Evolutionary conservation across 108 stramenopile species (phyloP), one percentile per base, ranked within the genome.

Genomic region (Cyclotella atomus): DNA sequence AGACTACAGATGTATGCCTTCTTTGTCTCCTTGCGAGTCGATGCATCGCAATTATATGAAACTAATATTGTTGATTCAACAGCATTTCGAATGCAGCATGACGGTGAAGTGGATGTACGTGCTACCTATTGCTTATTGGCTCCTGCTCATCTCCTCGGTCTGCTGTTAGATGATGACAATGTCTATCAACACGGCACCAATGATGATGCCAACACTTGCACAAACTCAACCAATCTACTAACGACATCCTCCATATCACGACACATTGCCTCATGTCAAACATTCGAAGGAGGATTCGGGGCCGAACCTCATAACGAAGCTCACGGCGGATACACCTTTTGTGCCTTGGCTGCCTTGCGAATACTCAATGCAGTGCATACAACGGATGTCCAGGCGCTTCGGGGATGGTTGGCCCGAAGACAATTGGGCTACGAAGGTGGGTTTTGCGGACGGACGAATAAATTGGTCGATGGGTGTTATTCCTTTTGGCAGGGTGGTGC

Each of bases 401-500:
- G 82, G 20, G 80, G 81, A 19, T 99, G 98, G 98, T 68, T 98
- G 44, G 76, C 84, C 36, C 69, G 84, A 25, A 76, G 97, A 17
- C 99, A 99, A 79, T 89, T 91, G 88, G 60, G 73, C 3, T 91
- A 83, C 53, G 99, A 99, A 84, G 97, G 97, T 9, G 98, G 98
- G 7, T 99, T 99, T 73, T 89, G 86, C 24, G 99, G 99, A 3
- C 84, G 99, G 10, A 85, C 95, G 24, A 98, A 99, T 83, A 99
- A 99, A 73, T 83, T 99, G 21, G 99, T 99, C 14, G 99, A 99
- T 74, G 97, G 97, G 0, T 99, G 99, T 78, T 99, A 99, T 75
- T 94, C 92, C 1, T 99, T 97, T 76, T 99, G 99, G 99, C 97
- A 98, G 84, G 99, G 98, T 8, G 97, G 91, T 20, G 87, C 94